These are phyloP conservation scores for Rhodotorula kratochvilovae DNA, from an alignment of 768 basidiomycete genomes.

Conservation along the genomic window DNA sequence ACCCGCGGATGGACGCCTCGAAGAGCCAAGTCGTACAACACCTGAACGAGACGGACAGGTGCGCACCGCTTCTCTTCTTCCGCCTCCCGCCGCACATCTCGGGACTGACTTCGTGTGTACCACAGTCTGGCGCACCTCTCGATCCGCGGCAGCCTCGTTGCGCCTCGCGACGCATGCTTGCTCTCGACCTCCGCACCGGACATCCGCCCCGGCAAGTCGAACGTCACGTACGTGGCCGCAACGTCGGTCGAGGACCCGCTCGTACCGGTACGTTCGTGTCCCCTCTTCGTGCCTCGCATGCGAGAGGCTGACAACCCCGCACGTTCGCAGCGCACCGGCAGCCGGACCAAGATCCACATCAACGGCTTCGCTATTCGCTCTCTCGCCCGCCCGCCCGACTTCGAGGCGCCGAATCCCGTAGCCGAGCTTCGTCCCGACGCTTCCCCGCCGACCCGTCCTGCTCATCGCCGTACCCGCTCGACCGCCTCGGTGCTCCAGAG, in stretches of 20 bases:
- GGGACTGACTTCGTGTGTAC: background rate
- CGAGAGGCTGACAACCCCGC: background rate
- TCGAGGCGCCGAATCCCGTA: constrained; percentile 1
- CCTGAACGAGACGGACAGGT: constrained; percentile 11
- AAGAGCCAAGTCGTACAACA: constrained; percentile 5
- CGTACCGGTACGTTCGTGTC: constrained; percentile 10
- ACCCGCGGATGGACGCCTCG: constrained; percentile 16
- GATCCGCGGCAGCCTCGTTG: constrained; percentile 8
- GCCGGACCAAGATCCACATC: constrained; percentile 12
- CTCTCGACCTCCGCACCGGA: background rate
- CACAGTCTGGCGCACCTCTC: constrained; percentile 11
- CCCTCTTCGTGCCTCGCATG: background rate
- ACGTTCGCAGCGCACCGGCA: background rate
- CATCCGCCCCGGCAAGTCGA: background rate
- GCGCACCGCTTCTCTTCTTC: background rate
- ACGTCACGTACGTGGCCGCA: constrained; percentile 12
- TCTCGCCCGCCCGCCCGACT: constrained; percentile 18
- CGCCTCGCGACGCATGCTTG: constrained; percentile 23
- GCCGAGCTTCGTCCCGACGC: background rate
- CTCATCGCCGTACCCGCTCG: constrained; percentile 30
- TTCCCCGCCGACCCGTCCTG: constrained; percentile 10
- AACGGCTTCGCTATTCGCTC: constrained; percentile 29
- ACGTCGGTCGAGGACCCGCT: constrained; percentile 28
- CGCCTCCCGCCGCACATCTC: background rate
- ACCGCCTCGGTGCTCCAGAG: constrained; percentile 8